A percentile compares a stretch with the other conserved stretches of the same genome.
phyloP scores from a whole-genome alignment of 257 asterid species.

The Przewalskia tangutica region DNA sequence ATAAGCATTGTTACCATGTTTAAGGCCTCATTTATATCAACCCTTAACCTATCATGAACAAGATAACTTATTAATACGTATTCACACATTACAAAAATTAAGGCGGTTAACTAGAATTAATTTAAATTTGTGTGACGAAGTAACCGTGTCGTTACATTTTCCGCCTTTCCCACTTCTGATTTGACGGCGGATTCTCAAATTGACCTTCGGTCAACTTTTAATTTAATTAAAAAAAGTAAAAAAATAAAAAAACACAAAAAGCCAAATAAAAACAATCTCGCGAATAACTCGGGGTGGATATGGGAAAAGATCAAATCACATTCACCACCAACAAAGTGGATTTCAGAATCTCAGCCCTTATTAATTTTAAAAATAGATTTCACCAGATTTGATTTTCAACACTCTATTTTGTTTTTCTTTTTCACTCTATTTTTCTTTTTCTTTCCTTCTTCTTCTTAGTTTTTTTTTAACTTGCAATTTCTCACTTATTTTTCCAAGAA shows the following conservation, averaged over 20 bases:
- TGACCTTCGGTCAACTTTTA: not conserved
- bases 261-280: constrained; percentile 9
- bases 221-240: not conserved
- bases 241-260: not conserved
- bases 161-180: not conserved
- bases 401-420: constrained; percentile 6
- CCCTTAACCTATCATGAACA: not conserved
- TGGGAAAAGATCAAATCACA: constrained; percentile 32
- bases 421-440: not conserved
- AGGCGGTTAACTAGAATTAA: not conserved
- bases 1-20: not conserved
- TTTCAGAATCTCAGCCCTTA: constrained; percentile 50
- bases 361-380: constrained; percentile 39
- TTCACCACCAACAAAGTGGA: constrained; percentile 40
- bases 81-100: not conserved
- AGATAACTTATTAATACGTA: not conserved
- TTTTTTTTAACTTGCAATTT: not conserved
- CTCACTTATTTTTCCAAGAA: not conserved
- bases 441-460: not conserved
- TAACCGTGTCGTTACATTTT: constrained; percentile 13
- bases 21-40: not conserved
- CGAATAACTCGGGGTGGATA: constrained; percentile 29
- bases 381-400: constrained; percentile 45
- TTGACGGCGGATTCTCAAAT: constrained; percentile 10
- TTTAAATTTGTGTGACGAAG: not conserved